A percentile compares a stretch with the other conserved stretches of the same genome.
These are phyloP conservation scores for Penicillium turbatum DNA, from an alignment of 495 filamentous ascomycete genomes.

Conservation along the genomic window DNA sequence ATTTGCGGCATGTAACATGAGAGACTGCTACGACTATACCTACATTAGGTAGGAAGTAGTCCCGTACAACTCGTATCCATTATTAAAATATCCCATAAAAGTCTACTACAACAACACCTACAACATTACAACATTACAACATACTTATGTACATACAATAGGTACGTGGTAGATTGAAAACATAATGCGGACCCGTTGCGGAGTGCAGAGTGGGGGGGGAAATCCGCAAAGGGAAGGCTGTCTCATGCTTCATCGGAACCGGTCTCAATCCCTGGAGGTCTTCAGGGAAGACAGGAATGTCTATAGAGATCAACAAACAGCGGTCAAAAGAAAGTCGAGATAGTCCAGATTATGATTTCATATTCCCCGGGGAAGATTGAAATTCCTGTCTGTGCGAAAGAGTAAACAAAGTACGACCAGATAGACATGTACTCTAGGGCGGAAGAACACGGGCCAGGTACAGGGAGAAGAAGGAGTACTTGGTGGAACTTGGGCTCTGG, in stretches of 20 bases:
- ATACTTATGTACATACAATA: too few relatives aligned
- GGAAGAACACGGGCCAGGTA: not conserved
- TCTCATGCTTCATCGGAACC: constrained; percentile 1
- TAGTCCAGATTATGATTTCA: constrained; percentile 2
- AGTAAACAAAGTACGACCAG: not conserved
- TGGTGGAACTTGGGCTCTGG: not conserved
- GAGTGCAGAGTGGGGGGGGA: not conserved
- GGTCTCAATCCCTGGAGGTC: too few relatives aligned
- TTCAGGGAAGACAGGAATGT: too few relatives aligned
- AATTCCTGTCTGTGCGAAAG: not conserved
- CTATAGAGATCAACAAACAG: not conserved
- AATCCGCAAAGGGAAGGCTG: constrained; percentile 1
- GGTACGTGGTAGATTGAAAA: not conserved
- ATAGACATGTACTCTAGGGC: not conserved
- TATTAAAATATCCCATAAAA: too few relatives aligned
- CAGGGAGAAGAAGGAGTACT: not conserved
- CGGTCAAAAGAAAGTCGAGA: not conserved
- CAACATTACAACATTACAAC: too few relatives aligned
- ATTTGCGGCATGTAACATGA: too few relatives aligned
- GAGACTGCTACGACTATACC: too few relatives aligned
- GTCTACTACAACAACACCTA: too few relatives aligned
- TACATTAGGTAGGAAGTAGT: too few relatives aligned
- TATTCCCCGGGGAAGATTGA: not conserved
- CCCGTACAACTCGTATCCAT: too few relatives aligned
- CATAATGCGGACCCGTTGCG: not conserved